Evolutionary conservation across 1,284 basidiomycete species (phyloP), one percentile per base, ranked within the genome.

Genomic region (Stereum hirsutum): DNA sequence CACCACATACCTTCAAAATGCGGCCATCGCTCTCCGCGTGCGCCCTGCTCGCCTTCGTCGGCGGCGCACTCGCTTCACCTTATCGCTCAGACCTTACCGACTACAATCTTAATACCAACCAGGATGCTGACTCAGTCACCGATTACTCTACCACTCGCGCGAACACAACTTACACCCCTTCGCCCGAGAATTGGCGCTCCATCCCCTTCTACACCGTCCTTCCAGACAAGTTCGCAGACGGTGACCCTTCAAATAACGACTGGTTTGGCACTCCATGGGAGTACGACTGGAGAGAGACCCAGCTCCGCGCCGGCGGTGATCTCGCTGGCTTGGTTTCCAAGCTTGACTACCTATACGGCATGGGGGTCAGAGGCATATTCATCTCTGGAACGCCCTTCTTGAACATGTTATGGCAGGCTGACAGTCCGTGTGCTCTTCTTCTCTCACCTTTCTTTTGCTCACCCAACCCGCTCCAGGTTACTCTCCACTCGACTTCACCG

Each of bases 361-460:
- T 93, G 87, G 91, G 91, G 49, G 68, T 90, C 54, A 70, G 71
- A 52, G 72, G 80, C 41, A 80, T 95, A 55, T 94, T 89, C 65
- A 84, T 93, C 56, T 89, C 91, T 23, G 91, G 91, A 43, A 95
- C 91, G 0, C 80, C 83, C 39, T 95, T 91, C 62, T 49, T 94
- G 50, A 94, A 95, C 72, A 92, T 94, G 91, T 67, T 90, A 15
- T 95, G 91, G 91, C 85, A 92, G 61, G 86, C 90, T 14, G 91
- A 95, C 74, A 90, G 89, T 89, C 49, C 58, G 86, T 74, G 4
- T 8, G 5, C 17, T 42, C 43, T 45, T 21, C 19, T 32, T 34
- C 25, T 20, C 32, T 21, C 21, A 45, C 11, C n/a, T 4, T 25
- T 14, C 25, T 37, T 43, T 15, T 28, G 6, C 28, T 46, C 28